Percentiles rank a stretch among this genome's conserved stretches.
Evolutionary conservation across 2,329 filamentous ascomycete genomes (phyloP).

Genomic region (Neopestalotiopsis sp.): DNA sequence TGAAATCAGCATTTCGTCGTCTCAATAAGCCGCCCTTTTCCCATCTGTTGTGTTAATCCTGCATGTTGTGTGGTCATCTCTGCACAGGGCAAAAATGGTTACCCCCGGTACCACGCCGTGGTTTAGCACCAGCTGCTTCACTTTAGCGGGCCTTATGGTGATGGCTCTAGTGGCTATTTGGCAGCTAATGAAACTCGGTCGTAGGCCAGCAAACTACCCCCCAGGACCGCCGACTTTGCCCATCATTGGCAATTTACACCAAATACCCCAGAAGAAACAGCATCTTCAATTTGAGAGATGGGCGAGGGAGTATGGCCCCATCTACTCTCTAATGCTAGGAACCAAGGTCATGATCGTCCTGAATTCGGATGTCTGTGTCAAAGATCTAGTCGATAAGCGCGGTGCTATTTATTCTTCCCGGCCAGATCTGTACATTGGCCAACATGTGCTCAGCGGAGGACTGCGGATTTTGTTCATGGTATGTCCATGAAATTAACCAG

Average conservation of each 20-base stretch:
- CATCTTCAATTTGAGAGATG: conserved; percentile 54
- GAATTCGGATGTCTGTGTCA: conserved; percentile 48
- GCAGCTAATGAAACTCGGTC: conserved; percentile 15
- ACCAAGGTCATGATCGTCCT: conserved; percentile 54
- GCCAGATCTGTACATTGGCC: conserved; percentile 45
- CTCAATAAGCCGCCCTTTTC: no score
- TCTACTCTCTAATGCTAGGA: conserved; percentile 58
- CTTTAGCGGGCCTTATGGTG: not conserved
- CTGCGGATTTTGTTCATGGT: conserved; percentile 27
- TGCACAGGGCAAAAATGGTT: no score
- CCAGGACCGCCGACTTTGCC: conserved; percentile 55
- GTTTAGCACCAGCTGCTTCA: not conserved
- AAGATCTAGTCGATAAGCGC: conserved; percentile 57
- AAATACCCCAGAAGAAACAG: conserved; percentile 44
- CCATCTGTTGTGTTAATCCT: no score
- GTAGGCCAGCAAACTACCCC: conserved; percentile 40
- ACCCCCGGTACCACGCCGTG: no score
- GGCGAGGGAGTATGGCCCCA: conserved; percentile 50
- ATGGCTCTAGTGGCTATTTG: not conserved
- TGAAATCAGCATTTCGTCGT: no score
- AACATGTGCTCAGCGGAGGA: conserved; percentile 34
- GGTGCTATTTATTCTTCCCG: conserved; percentile 56
- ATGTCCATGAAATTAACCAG: not conserved
- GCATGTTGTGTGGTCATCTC: no score
- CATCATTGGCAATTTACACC: conserved; percentile 53